Evolutionary conservation across 305 asterid genomes (phyloP), one percentile per base, ranked within the genome.

Genomic region (Fraxinus paxiana): DNA sequence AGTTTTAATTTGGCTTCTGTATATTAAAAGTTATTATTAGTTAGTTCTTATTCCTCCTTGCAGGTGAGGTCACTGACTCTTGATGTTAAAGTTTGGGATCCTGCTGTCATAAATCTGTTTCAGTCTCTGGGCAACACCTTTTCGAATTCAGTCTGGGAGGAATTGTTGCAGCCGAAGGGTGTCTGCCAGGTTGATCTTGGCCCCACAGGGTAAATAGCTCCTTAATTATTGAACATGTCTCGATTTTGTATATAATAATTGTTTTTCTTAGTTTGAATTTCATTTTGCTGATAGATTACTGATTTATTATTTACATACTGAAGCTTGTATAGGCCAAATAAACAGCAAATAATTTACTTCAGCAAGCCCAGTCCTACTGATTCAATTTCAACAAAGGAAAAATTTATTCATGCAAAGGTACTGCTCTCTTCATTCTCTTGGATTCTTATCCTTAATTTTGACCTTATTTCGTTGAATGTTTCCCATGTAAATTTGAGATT

Each of bases 61-160:
- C 88, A 96, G 99, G 98, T 96, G 77, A 90, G 99, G 87, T 96
- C 99, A 43, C 87, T 96, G 84, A 96, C 98, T 76, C 99, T 96
- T 48, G 99, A 96, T 85, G 98, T 96, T 77, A 96, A 90, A 90
- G 96, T 93, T 8, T 96, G 99, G 99, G 99, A 96, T 87, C 97
- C 98, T 5, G 91, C 99, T 59, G 99, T 96, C 48, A 85, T 96
- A 83, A 87, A 87, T 83, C 90, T 96, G 85, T 96, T 96, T 89
- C 98, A 93, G 87, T 91, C 98, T 77, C 86, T 94, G 86, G 99
- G 99, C 22, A 96, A 96, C 86, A 85, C 92, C 24, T 93, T 90
- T 77, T 96, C 96, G 41, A 96, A 96, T 87, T 92, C 97, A 28
- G 91, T 96, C 43, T 96, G 99, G 99, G 99, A 96, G 87, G 97